These are phyloP conservation scores for Termitomyces sp. DNA, from an alignment of 768 basidiomycete genomes.

Conservation along the genomic window DNA sequence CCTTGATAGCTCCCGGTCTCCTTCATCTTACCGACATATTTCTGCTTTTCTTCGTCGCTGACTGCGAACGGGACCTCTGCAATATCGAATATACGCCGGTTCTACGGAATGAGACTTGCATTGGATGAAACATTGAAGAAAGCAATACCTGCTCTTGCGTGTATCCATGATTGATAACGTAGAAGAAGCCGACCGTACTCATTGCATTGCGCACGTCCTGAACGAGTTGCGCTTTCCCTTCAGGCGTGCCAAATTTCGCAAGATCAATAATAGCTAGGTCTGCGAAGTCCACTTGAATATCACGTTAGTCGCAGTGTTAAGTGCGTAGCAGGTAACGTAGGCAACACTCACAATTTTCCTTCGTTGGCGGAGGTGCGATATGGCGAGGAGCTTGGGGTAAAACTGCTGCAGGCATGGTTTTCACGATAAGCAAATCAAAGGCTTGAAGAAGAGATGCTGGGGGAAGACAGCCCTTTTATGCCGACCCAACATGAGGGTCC, in stretches of 20 bases:
- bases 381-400: conserved; percentile 34
- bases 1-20: conserved; percentile 43
- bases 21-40: conserved; percentile 30
- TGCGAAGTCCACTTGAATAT: conserved; percentile 31
- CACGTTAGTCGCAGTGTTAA: neutral
- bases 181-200: too few species aligned
- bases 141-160: conserved; percentile 29
- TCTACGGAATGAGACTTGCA: conserved; percentile 21
- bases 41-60: conserved; percentile 32
- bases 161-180: too few species aligned
- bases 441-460: neutral
- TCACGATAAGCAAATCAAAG: neutral
- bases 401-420: conserved; percentile 26
- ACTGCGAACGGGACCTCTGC: conserved; percentile 39
- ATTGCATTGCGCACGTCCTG: conserved; percentile 43
- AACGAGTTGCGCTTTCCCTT: conserved; percentile 35
- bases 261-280: conserved; percentile 55
- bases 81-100: too few species aligned
- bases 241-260: conserved; percentile 31
- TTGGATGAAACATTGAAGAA: neutral
- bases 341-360: conserved; percentile 7
- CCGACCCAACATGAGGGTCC: neutral
- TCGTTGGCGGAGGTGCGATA: conserved; percentile 16
- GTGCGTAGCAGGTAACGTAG: neutral
- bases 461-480: neutral